Evolutionary conservation across 1,284 basidiomycete species (phyloP).

Genomic region (Flammula alnicola): DNA sequence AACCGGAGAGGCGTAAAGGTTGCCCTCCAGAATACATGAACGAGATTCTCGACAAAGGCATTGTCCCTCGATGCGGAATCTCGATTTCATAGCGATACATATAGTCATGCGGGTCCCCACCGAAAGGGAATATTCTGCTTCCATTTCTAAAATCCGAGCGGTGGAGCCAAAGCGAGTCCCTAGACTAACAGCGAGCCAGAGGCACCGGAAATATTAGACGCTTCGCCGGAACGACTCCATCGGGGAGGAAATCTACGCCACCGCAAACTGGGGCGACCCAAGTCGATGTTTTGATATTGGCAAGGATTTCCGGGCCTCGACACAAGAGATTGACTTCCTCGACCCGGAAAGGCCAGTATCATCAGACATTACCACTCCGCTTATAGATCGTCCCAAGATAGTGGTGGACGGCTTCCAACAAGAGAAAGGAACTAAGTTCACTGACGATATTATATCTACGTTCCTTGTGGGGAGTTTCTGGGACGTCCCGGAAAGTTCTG

Average conservation of each 20-base stretch:
- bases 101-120: constrained; percentile 1
- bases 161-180: too few relatives aligned
- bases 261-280: neutral
- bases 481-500: constrained; percentile 9
- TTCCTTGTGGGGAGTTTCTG: constrained; percentile 6
- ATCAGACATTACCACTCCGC: neutral
- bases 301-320: neutral
- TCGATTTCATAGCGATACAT: neutral
- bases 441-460: neutral
- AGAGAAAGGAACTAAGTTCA: constrained; percentile 1
- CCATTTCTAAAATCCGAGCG: neutral
- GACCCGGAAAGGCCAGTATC: constrained; percentile 6
- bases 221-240: too few relatives aligned
- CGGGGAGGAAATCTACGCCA: neutral
- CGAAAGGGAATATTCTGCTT: too few relatives aligned
- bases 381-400: neutral
- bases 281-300: neutral
- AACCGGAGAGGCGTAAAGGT: constrained; percentile 14
- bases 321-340: neutral
- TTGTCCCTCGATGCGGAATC: too few relatives aligned
- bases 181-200: too few relatives aligned
- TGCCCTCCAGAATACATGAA: constrained; percentile 3
- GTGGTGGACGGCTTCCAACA: neutral
- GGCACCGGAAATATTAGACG: too few relatives aligned
- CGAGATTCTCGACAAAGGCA: constrained; percentile 4